phyloP scores from a whole-genome alignment of 768 basidiomycete genomes.

The Inosperma sp. region DNA sequence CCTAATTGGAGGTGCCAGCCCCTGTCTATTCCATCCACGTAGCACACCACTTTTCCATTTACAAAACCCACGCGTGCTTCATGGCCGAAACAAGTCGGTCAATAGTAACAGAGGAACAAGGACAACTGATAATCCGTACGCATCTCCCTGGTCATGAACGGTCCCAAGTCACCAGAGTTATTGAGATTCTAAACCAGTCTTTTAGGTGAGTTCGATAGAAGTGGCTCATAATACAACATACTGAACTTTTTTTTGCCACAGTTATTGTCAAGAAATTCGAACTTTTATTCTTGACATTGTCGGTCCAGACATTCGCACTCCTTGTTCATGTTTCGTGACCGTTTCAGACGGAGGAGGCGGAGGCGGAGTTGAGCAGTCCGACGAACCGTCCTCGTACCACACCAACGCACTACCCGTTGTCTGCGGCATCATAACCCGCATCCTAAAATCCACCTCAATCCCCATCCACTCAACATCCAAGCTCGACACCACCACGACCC shows the following conservation, averaged over 20 bases:
- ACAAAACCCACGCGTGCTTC: no score
- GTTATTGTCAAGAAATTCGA: slow-evolving; percentile 6
- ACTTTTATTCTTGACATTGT: slow-evolving; percentile 16
- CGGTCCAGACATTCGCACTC: background rate
- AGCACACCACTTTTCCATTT: no score
- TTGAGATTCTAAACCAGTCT: slow-evolving; percentile 1
- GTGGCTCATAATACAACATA: background rate
- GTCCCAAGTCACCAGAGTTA: background rate
- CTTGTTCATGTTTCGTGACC: slow-evolving; percentile 28
- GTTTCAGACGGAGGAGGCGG: slow-evolving; percentile 17
- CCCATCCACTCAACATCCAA: slow-evolving; percentile 44
- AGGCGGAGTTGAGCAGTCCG: background rate
- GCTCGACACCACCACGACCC: slow-evolving; percentile 43
- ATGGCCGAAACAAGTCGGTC: background rate
- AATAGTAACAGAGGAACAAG: slow-evolving; percentile 3
- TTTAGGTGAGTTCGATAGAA: background rate
- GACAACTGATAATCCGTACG: background rate
- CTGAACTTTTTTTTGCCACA: background rate
- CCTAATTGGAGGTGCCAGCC: no score
- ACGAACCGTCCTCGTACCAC: slow-evolving; percentile 20
- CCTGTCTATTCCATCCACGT: no score
- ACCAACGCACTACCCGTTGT: slow-evolving; percentile 37
- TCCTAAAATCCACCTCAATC: slow-evolving; percentile 43
- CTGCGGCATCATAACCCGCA: slow-evolving; percentile 36
- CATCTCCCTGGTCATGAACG: slow-evolving; percentile 4